phyloP scores from a whole-genome alignment of 2,329 filamentous ascomycete species.

The Fusarium hainanense region DNA sequence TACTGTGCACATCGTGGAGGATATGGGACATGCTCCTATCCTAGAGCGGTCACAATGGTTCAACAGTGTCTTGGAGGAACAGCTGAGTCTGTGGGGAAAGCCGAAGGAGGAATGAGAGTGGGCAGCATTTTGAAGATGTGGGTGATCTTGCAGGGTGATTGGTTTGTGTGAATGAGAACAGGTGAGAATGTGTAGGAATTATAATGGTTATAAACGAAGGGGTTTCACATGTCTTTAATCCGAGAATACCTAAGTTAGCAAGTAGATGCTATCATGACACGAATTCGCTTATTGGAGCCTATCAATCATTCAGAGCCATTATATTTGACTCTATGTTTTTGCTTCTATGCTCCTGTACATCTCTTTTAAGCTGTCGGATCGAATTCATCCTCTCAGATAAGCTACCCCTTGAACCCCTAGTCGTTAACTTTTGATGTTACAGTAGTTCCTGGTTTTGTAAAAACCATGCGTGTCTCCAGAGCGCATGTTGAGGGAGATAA shows the following conservation, averaged over 20 bases:
- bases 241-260: neutral
- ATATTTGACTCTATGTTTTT: constrained; percentile 8
- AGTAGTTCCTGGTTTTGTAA: constrained; percentile 1
- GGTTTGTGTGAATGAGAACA: neutral
- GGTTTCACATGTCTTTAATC: constrained; percentile 17
- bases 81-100: constrained; percentile 63
- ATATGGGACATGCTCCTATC: constrained; percentile 78
- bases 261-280: neutral
- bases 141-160: neutral
- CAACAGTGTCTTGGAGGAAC: constrained; percentile 69
- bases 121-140: neutral
- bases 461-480: constrained; percentile 9
- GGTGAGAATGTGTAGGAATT: neutral
- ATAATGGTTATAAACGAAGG: constrained; percentile 8
- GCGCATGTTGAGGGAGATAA: neutral
- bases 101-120: constrained; percentile 47
- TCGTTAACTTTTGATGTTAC: constrained; percentile 10
- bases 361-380: constrained; percentile 7
- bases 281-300: neutral
- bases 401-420: neutral
- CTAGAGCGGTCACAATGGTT: constrained; percentile 78
- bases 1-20: constrained; percentile 72
- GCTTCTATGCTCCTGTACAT: constrained; percentile 30
- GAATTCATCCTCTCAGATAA: neutral
- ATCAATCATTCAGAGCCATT: neutral